phyloP scores from a whole-genome alignment of 345 rosid species.

The Draba incana region DNA sequence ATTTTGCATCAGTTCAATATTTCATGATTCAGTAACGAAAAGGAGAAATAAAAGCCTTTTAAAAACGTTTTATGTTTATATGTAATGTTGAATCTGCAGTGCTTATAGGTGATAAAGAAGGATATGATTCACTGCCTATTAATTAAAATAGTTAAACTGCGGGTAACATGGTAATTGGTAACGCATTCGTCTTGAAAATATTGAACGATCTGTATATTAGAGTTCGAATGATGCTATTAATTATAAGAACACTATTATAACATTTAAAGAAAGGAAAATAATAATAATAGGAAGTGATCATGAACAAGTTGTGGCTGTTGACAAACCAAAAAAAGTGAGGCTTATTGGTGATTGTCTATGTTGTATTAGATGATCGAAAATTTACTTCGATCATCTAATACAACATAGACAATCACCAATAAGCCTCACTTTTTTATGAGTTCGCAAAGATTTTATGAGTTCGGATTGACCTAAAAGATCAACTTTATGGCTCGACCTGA shows the following conservation, averaged over 20 bases:
- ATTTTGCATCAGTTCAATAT: background rate
- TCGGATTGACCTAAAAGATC: no score
- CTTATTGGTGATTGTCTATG: background rate
- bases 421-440: no score
- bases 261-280: background rate
- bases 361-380: background rate
- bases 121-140: constrained; percentile 1
- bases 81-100: constrained; percentile 13
- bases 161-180: background rate
- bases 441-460: no score
- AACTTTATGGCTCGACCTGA: no score
- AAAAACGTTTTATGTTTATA: background rate
- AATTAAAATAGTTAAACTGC: background rate
- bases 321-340: background rate
- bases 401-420: no score
- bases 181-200: constrained; percentile 7
- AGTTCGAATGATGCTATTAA: background rate
- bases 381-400: no score
- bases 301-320: background rate
- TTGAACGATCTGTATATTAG: constrained; percentile 1
- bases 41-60: background rate
- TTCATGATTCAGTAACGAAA: constrained; percentile 14
- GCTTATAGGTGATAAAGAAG: background rate
- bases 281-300: no score
- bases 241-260: background rate